phyloP scores from a whole-genome alignment of 768 basidiomycete genomes.

The Polyporus arcularius region DNA sequence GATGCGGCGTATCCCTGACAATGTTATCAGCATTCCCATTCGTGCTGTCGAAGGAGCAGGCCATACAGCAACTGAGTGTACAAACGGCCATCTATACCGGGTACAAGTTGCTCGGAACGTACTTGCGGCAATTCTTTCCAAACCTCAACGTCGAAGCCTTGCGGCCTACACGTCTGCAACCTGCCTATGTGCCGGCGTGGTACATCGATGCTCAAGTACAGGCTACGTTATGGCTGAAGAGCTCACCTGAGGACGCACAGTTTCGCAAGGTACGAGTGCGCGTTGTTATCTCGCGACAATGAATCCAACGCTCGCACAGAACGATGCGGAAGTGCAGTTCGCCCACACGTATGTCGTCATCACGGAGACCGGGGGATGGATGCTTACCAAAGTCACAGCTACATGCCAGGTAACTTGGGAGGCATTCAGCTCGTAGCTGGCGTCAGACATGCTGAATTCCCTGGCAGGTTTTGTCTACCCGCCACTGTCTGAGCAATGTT shows the following conservation, averaged over 20 bases:
- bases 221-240: conserved; percentile 33
- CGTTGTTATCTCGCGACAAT: not conserved
- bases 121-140: conserved; percentile 40
- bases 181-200: conserved; percentile 68
- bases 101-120: conserved; percentile 29
- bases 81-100: conserved; percentile 31
- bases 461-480: too few relatives aligned
- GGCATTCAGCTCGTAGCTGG: conserved; percentile 45
- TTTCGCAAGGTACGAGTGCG: conserved; percentile 31
- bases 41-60: conserved; percentile 40
- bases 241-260: conserved; percentile 19
- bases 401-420: conserved; percentile 47
- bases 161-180: conserved; percentile 47
- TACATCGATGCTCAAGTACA: conserved; percentile 56
- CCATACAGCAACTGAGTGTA: conserved; percentile 13
- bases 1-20: conserved; percentile 12
- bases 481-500: too few relatives aligned
- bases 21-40: conserved; percentile 51
- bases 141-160: conserved; percentile 40
- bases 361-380: not conserved
- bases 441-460: too few relatives aligned
- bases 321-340: conserved; percentile 3
- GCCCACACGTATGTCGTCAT: not conserved
- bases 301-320: not conserved
- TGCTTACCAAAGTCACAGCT: not conserved